These are phyloP conservation scores for Irpex lacteus DNA, from an alignment of 1,284 basidiomycete genomes.

Conservation along the genomic window DNA sequence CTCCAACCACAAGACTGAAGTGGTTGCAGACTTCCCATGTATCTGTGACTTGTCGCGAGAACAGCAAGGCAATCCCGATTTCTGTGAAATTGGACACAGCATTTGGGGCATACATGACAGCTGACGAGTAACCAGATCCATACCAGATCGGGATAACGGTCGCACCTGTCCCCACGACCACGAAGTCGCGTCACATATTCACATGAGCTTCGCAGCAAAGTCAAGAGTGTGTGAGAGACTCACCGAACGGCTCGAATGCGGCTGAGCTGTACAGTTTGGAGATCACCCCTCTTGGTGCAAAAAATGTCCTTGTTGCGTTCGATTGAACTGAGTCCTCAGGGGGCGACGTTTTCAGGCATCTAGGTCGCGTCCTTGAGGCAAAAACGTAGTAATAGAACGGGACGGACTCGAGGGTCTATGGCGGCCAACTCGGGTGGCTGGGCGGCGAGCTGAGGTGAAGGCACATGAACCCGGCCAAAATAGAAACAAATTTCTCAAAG, in stretches of 20 bases:
- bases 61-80: neutral
- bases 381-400: too few relatives aligned
- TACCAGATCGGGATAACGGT: neutral
- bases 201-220: neutral
- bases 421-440: too few relatives aligned
- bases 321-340: too few relatives aligned
- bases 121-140: neutral
- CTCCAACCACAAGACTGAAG: too few relatives aligned
- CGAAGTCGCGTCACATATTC: neutral
- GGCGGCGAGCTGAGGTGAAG: too few relatives aligned
- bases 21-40: neutral
- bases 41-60: neutral
- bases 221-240: neutral
- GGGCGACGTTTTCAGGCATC: too few relatives aligned
- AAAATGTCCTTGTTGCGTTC: too few relatives aligned
- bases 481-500: too few relatives aligned
- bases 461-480: too few relatives aligned
- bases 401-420: too few relatives aligned
- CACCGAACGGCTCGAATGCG: neutral
- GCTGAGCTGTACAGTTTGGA: too few relatives aligned
- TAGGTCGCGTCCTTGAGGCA: too few relatives aligned
- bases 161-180: neutral
- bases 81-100: neutral
- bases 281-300: neutral
- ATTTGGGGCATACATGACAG: neutral